Conservation (phyloP, 2,329 filamentous ascomycete genomes). For the Knufia fluminis region DNA sequence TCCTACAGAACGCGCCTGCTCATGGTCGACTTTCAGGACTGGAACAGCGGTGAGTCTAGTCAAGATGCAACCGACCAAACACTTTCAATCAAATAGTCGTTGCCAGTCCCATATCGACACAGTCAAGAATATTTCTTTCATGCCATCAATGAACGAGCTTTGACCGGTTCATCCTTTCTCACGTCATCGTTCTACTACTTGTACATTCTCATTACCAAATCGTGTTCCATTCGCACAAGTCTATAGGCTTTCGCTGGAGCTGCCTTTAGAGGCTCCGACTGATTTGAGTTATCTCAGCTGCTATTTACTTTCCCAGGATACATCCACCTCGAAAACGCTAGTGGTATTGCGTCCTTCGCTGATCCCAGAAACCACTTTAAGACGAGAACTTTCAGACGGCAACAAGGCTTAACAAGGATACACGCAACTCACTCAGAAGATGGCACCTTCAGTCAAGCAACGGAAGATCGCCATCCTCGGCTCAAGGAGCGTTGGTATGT, state of each 20-base stretch:
- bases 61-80: too few relatives aligned
- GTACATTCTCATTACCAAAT: constrained; percentile 9
- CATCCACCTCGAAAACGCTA: background rate
- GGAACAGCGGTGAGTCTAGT: too few relatives aligned
- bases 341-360: background rate
- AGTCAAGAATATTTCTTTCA: too few relatives aligned
- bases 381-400: background rate
- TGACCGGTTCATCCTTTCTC: background rate
- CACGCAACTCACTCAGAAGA: constrained; percentile 25
- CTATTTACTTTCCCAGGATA: background rate
- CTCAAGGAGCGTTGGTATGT: constrained; percentile 78
- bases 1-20: too few relatives aligned
- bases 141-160: too few relatives aligned
- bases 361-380: background rate
- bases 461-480: constrained; percentile 93
- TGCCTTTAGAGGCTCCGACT: background rate
- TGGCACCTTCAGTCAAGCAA: constrained; percentile 70
- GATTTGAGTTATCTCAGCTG: background rate
- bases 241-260: background rate
- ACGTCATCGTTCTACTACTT: constrained; percentile 2
- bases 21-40: too few relatives aligned
- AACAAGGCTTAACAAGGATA: background rate
- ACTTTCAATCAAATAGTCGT: too few relatives aligned
- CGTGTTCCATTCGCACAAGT: background rate
- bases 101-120: too few relatives aligned